These are phyloP conservation scores for Sechiopsis laciniata DNA, from an alignment of 306 rosid species.

Conservation along the genomic window DNA sequence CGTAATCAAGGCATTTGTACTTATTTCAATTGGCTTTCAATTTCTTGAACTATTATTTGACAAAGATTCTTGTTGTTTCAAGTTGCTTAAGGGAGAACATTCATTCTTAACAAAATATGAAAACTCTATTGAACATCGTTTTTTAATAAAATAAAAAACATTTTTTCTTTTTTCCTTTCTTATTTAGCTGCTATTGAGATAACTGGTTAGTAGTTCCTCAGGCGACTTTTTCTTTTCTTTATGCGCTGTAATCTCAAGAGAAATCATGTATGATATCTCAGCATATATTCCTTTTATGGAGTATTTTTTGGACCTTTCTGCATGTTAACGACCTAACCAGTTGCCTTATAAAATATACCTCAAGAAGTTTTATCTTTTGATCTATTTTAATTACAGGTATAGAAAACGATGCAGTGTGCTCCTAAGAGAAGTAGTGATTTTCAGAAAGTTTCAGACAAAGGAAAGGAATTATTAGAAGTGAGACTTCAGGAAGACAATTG, in stretches of 20 bases:
- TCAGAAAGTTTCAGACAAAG: constrained; percentile 33
- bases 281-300: not conserved
- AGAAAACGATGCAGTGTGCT: constrained; percentile 58
- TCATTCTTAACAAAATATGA: not conserved
- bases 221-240: not conserved
- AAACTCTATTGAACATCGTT: not conserved
- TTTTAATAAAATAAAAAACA: not conserved
- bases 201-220: not conserved
- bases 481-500: constrained; percentile 30
- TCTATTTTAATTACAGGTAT: constrained; percentile 35
- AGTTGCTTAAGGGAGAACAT: not conserved
- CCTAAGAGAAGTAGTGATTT: constrained; percentile 40
- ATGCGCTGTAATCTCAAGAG: not conserved
- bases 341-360: not conserved
- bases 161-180: not conserved
- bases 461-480: constrained; percentile 38
- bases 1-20: not conserved
- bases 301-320: not conserved
- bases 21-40: not conserved
- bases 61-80: not conserved
- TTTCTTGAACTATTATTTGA: not conserved
- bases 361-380: constrained; percentile 5
- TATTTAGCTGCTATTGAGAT: constrained; percentile 3
- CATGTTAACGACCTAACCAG: constrained; percentile 13
- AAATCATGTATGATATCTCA: not conserved